phyloP scores from a whole-genome alignment of 768 basidiomycete genomes.

The Harrya chromipes region DNA sequence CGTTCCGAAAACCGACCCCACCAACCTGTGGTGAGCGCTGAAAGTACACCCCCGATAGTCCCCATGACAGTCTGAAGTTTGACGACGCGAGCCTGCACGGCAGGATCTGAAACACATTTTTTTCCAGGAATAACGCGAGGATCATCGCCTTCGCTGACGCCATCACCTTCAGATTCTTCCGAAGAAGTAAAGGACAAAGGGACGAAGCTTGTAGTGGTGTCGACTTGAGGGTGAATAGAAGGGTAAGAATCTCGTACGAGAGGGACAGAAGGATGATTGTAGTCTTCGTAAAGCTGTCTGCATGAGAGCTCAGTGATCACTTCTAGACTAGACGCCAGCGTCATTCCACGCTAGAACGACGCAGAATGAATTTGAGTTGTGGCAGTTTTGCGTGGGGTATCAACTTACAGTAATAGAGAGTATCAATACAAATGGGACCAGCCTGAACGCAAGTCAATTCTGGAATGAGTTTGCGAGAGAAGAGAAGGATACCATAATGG shows the following conservation, averaged over 20 bases:
- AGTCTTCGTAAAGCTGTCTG: constrained; percentile 47
- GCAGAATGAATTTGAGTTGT: background rate
- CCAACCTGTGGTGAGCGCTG: constrained; percentile 79
- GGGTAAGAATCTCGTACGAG: background rate
- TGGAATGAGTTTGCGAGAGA: background rate
- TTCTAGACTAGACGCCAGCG: constrained; percentile 73
- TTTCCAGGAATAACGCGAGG: constrained; percentile 37
- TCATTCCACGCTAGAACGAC: constrained; percentile 65
- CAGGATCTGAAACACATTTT: constrained; percentile 46
- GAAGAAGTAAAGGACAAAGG: constrained; percentile 11
- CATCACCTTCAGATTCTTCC: constrained; percentile 21
- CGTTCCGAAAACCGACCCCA: constrained; percentile 83
- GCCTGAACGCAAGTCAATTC: constrained; percentile 40
- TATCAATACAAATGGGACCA: constrained; percentile 66
- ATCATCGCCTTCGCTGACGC: constrained; percentile 38
- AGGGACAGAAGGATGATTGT: constrained; percentile 34
- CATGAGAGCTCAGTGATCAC: constrained; percentile 79
- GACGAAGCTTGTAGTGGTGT: constrained; percentile 8
- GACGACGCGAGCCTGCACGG: constrained; percentile 66
- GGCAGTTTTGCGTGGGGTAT: background rate
- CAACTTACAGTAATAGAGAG: constrained; percentile 62
- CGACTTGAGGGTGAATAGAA: constrained; percentile 2
- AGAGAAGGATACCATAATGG: constrained; percentile 41
- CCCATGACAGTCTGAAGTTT: constrained; percentile 73
- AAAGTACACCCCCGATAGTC: constrained; percentile 72